Conservation (phyloP, 2,329 filamentous ascomycete genomes). For the Emmonsiellopsis sp. region DNA sequence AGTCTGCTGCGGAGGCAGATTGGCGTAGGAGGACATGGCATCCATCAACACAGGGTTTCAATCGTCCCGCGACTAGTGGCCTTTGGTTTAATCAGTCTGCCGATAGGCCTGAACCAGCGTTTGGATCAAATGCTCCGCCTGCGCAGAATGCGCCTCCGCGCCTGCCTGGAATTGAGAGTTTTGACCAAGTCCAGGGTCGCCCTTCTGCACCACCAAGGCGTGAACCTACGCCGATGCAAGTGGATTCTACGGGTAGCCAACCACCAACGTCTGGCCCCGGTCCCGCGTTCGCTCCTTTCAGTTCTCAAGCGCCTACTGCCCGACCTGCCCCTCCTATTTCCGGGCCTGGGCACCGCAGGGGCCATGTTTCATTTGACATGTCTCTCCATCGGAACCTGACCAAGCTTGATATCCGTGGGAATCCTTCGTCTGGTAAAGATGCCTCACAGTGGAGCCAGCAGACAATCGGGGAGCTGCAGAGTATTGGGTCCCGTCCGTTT, state of each 20-base stretch:
- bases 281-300: conserved; percentile 26
- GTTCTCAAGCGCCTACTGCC: conserved; percentile 21
- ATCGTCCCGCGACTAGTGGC: conserved; percentile 59
- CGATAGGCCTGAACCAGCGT: conserved; percentile 49
- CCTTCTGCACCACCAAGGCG: conserved; percentile 55
- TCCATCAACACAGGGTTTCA: conserved; percentile 55
- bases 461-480: conserved; percentile 33
- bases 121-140: conserved; percentile 43
- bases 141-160: conserved; percentile 49
- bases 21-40: conserved; percentile 87
- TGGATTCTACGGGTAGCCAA: conserved; percentile 46
- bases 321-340: conserved; percentile 34
- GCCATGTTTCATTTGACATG: conserved; percentile 42
- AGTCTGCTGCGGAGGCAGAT: conserved; percentile 54
- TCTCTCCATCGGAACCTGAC: conserved; percentile 37
- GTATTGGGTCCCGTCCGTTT: conserved; percentile 26
- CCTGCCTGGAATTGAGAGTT: conserved; percentile 85
- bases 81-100: conserved; percentile 68
- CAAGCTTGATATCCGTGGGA: conserved; percentile 33
- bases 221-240: conserved; percentile 65
- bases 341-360: conserved; percentile 36
- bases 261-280: conserved; percentile 11
- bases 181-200: conserved; percentile 63
- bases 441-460: conserved; percentile 36
- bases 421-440: conserved; percentile 24